Evolutionary conservation across 2,329 filamentous ascomycete species (phyloP), one percentile per base, ranked within the genome.

Genomic region (Parafenestella ontariensis): DNA sequence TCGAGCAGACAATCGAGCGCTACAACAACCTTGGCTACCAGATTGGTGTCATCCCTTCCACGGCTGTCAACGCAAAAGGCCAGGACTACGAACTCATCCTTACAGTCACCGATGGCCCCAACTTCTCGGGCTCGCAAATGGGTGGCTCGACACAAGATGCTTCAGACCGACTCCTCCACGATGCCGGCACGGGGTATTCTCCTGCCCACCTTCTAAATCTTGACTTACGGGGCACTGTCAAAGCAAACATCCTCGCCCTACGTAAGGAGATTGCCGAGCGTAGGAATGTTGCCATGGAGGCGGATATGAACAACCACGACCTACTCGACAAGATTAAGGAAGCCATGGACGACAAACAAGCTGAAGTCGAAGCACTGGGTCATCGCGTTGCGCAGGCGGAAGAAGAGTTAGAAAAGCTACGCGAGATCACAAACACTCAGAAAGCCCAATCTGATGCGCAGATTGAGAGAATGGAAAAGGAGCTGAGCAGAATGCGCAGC

Each of bases 401-500:
- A 73, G 91, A 96, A 69, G 93, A 97, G 73, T 96, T 96, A 72
- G 92, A 97, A 70, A 92, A 91, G 77, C 93, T 92, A 18, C 94
- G 94, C 71, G 95, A 97, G 59, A 86, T 87, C 54, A 94, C 90
- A 7, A 90, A 85, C 41, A 91, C 92, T 17, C 92, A 96, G 74
- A 96, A 96, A 78, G 86, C 94, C 73, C 89, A 88, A 7, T 91
- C 89, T 2, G 95, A 98, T 73, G 87, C 93, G 8, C 94, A 98
- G 75, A 96, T 99, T 68, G 95, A 99, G 77, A 95, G 95, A 81
- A 96, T 97, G 89, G 95, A 99, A 78, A 97, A 96, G 77, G 93
- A 99, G 75, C 81, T 99, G n/a, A 90, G 91, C 42, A 91, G 92
- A 74, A 96, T 98, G 91, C 85, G 93, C 37, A 86, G 89, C 2